Base-by-base conservation (phyloP, 1,139 yeast species). In the Taphrina flavorubra region DNA sequence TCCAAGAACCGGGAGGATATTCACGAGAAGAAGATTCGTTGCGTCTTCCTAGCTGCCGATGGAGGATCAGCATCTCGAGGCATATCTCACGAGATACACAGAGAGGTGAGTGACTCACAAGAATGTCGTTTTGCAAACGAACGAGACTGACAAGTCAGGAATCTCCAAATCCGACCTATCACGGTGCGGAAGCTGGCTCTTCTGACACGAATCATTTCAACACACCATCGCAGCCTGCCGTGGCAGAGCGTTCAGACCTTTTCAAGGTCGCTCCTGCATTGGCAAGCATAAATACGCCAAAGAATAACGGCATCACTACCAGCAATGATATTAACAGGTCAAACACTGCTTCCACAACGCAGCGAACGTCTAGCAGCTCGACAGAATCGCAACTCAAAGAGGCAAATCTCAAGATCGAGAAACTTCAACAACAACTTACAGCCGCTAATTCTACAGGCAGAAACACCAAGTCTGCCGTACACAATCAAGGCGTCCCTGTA, bases 1-100 rank as follows among this genome's bases (percentile, higher is more conserved):
- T 79, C 85, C 65, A 83, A 83, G 76, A 83, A 84, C 76, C 87
- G 87, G 76, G 80, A 82, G 16, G 82, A 84, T 73, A 83, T 88
- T 67, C 82, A 85, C 63, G 88, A 89, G 72, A 87, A 87, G 79
- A 91, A 90, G 80, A 87, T 92, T 78, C 87, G 87, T 79, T 97
- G 91, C 70, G 85, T 83, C 75, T 90, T 87, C 78, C 78, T 83
- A 67, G 77, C 74, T 68, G 58, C 51, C 34, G 71, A 69, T 44
- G 61, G 60, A 6, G 57, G 37, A 20, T 36, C 46, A 6, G 10
- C 44, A 11, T 4, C 66, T 63, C 70, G 51, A 40, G 20, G 53
- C 37, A 49, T 37, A 20, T 53, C 58, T 25, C 40, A 34, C 42
- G 42, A 53, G 18, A 53, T 53, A 34, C 42, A 53, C 42, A 53